phyloP scores from a whole-genome alignment of 805 yeast species.

The Suhomyces canberraensis region DNA sequence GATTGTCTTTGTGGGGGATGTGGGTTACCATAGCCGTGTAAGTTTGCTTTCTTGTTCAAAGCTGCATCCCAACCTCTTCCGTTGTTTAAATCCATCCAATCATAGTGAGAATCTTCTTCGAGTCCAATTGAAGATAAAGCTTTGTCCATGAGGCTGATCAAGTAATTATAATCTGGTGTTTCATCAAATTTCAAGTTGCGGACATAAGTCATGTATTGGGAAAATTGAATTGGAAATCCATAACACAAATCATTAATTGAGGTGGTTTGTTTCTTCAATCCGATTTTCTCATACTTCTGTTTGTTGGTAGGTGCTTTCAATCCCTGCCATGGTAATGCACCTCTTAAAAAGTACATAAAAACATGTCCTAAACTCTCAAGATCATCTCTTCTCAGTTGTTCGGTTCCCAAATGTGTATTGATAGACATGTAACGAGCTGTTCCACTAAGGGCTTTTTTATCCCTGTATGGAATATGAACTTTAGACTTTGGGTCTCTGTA shows the following conservation, averaged over 20 bases:
- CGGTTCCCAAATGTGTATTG: constrained; percentile 95
- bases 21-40: constrained; percentile 96
- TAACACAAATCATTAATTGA: constrained; percentile 80
- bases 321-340: constrained; percentile 98
- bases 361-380: constrained; percentile 96
- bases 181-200: constrained; percentile 90
- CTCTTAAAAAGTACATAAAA: constrained; percentile 89
- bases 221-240: constrained; percentile 90
- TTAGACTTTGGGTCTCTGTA: constrained; percentile 95
- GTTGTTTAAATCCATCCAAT: constrained; percentile 95
- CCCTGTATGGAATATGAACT: constrained; percentile 94
- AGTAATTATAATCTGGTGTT: constrained; percentile 88
- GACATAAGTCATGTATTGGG: constrained; percentile 84
- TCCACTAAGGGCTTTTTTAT: constrained; percentile 91
- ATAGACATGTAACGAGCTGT: constrained; percentile 99
- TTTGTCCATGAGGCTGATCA: constrained; percentile 72
- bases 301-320: constrained; percentile 96
- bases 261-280: constrained; percentile 91
- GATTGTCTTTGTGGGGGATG: constrained; percentile 52
- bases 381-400: constrained; percentile 95
- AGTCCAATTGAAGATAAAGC: constrained; percentile 68
- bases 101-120: constrained; percentile 82
- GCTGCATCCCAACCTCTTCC: constrained; percentile 96
- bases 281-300: constrained; percentile 95
- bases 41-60: constrained; percentile 84